Evolutionary conservation across 1,284 basidiomycete genomes (phyloP).

Genomic region (Sporisorium sorghi): DNA sequence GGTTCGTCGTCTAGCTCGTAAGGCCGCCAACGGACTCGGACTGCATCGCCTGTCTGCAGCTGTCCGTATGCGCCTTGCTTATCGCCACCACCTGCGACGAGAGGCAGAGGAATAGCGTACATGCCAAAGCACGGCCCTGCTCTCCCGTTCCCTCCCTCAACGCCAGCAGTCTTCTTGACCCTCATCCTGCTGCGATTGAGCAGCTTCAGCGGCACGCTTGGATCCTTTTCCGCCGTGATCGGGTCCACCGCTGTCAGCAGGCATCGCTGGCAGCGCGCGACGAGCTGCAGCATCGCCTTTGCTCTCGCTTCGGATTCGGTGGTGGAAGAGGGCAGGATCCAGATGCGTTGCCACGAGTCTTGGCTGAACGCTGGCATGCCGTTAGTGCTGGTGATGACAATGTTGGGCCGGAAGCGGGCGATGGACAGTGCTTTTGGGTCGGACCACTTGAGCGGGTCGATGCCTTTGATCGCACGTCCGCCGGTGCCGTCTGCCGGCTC

Average conservation of each 20-base stretch:
- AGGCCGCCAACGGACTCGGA: conserved; percentile 37
- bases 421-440: conserved; percentile 25
- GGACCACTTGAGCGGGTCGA: conserved; percentile 22
- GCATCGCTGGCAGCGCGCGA: conserved; percentile 57
- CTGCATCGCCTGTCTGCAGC: conserved; percentile 32
- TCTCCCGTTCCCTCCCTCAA: conserved; percentile 30
- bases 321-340: conserved; percentile 23
- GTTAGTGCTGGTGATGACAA: conserved; percentile 22
- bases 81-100: neutral
- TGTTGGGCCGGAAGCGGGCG: conserved; percentile 54
- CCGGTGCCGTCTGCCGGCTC: neutral
- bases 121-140: conserved; percentile 60
- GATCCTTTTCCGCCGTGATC: conserved; percentile 48
- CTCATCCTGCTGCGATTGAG: conserved; percentile 43
- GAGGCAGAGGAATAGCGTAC: conserved; percentile 53
- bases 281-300: conserved; percentile 47
- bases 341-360: conserved; percentile 55
- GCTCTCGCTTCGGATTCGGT: neutral
- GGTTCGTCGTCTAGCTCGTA: conserved; percentile 40
- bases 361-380: conserved; percentile 37
- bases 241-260: conserved; percentile 58
- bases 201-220: conserved; percentile 51
- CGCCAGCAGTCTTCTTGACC: conserved; percentile 31
- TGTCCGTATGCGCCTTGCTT: conserved; percentile 24
- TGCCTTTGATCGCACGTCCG: conserved; percentile 19